Percentiles rank a stretch among this genome's conserved stretches.
phyloP scores from a whole-genome alignment of 805 yeast species.

The Hanseniaspora valbyensis region DNA sequence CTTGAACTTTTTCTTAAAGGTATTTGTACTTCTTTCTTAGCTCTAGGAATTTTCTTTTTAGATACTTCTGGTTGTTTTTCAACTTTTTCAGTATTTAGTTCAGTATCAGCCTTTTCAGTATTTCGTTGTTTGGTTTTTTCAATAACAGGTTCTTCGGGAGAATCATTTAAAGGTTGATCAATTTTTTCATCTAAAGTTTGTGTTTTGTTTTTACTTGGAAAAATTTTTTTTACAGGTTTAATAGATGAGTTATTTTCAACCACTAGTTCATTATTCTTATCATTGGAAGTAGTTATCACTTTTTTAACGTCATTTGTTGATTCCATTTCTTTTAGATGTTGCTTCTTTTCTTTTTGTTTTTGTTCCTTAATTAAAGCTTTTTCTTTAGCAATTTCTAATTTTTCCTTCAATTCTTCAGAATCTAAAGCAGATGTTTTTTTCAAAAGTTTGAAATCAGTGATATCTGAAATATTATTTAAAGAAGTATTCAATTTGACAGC shows the following conservation, averaged over 20 bases:
- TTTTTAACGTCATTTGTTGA: neutral
- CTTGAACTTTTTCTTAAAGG: neutral
- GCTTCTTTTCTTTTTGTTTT: neutral
- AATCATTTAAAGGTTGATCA: too few species aligned
- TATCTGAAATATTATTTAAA: neutral
- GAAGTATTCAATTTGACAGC: neutral
- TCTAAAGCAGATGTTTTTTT: constrained; percentile 3
- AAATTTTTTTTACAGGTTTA: too few species aligned
- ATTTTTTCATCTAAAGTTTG: too few species aligned
- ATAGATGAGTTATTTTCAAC: neutral
- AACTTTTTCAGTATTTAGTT: too few species aligned
- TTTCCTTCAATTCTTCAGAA: neutral
- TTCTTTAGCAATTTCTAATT: neutral
- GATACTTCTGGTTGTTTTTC: too few species aligned
- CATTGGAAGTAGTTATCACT: too few species aligned
- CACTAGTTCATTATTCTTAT: neutral
- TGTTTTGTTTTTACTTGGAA: too few species aligned
- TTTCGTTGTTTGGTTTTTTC: too few species aligned
- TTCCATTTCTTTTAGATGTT: neutral
- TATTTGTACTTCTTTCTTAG: too few species aligned
- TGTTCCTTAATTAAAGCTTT: neutral
- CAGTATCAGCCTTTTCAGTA: too few species aligned
- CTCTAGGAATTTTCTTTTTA: too few species aligned
- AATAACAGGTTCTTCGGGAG: too few species aligned
- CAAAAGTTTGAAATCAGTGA: neutral